Conservation (phyloP, 164 flowering plant species). For the Vitis labrusca region DNA sequence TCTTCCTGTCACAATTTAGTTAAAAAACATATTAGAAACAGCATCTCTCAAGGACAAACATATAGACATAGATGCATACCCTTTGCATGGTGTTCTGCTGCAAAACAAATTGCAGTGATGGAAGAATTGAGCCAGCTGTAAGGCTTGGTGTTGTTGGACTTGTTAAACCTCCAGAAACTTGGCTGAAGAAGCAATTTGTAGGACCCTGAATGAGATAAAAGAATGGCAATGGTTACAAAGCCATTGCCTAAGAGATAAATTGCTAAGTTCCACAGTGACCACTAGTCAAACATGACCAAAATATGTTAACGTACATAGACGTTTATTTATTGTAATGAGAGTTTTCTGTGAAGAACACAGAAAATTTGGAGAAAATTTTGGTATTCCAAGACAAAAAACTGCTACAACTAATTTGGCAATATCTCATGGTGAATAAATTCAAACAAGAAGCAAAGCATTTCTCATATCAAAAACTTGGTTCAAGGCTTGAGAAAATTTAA, state of each 20-base stretch:
- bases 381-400: neutral
- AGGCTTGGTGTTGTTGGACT: slow-evolving; percentile 26
- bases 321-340: neutral
- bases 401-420: neutral
- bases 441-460: neutral
- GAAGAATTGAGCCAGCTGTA: slow-evolving; percentile 52
- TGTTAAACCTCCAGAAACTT: slow-evolving; percentile 39
- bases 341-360: neutral
- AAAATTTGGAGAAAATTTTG: neutral
- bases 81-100: slow-evolving; percentile 39
- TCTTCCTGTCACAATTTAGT: slow-evolving; percentile 32
- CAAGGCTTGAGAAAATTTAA: neutral
- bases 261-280: slow-evolving; percentile 21
- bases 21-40: neutral
- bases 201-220: slow-evolving; percentile 47
- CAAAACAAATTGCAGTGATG: slow-evolving; percentile 61
- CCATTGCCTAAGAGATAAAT: slow-evolving; percentile 35
- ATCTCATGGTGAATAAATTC: neutral
- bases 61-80: slow-evolving; percentile 19
- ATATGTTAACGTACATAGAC: neutral
- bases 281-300: slow-evolving; percentile 5
- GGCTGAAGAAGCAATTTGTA: slow-evolving; percentile 29
- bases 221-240: slow-evolving; percentile 29
- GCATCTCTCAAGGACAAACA: neutral
- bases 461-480: neutral